phyloP scores from a whole-genome alignment of 768 basidiomycete species.

The Calocera viscosa region DNA sequence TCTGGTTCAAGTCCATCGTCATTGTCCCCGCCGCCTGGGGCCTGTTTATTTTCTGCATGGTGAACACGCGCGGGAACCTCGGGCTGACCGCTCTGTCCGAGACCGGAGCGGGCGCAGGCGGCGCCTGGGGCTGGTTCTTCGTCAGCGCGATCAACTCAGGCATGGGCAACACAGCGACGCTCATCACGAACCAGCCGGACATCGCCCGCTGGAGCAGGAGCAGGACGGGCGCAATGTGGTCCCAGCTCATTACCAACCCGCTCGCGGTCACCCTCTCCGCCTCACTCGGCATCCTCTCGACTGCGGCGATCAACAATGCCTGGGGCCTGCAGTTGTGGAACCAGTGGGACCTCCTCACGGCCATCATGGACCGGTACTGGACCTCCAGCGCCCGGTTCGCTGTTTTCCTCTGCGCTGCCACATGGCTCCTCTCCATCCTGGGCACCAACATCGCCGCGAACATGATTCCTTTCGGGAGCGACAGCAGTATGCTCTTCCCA shows the following conservation, averaged over 20 bases:
- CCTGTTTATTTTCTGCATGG: conserved; percentile 5
- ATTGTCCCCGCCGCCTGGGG: not conserved
- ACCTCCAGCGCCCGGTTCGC: not conserved
- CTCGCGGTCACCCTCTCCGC: conserved; percentile 4
- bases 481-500: not conserved
- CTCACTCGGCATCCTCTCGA: not conserved
- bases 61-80: not conserved
- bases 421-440: not conserved
- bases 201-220: not conserved
- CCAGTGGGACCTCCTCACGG: conserved; percentile 2
- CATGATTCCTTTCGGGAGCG: conserved; percentile 5
- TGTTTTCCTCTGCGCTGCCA: not conserved
- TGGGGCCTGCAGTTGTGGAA: not conserved
- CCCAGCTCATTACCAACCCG: conserved; percentile 2
- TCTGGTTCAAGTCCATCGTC: conserved; percentile 16
- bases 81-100: not conserved
- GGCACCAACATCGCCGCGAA: conserved; percentile 4
- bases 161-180: conserved; percentile 1
- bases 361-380: conserved; percentile 6
- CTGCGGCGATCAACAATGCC: not conserved
- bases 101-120: not conserved
- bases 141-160: not conserved
- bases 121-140: conserved; percentile 9
- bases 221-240: not conserved
- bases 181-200: conserved; percentile 6